Conservation (phyloP, 768 basidiomycete species). For the Boletus eberwhitei region DNA sequence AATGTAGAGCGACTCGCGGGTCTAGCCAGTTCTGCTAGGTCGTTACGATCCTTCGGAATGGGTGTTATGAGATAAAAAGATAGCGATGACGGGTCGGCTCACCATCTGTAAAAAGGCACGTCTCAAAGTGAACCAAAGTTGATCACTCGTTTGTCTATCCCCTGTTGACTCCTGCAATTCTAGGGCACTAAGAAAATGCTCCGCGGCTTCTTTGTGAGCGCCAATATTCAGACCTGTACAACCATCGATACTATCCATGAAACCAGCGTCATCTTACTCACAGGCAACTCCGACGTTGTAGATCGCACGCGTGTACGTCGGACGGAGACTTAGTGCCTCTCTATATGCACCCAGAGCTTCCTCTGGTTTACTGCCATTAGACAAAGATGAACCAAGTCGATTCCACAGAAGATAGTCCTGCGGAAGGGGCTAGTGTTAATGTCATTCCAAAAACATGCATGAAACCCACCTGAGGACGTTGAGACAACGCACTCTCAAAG, state of each 20-base stretch:
- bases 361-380: constrained; percentile 92
- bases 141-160: constrained; percentile 70
- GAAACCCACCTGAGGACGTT: constrained; percentile 61
- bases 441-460: background rate
- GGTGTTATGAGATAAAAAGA: background rate
- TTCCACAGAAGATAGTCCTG: constrained; percentile 97
- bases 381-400: constrained; percentile 87
- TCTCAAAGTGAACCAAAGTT: constrained; percentile 87
- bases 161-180: constrained; percentile 68
- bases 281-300: constrained; percentile 99
- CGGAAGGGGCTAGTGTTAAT: background rate
- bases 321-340: constrained; percentile 84
- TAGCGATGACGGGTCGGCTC: background rate
- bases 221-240: constrained; percentile 88
- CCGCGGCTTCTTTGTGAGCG: constrained; percentile 91
- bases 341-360: constrained; percentile 89
- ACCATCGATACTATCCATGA: constrained; percentile 3
- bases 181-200: constrained; percentile 88
- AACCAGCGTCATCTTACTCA: constrained; percentile 39
- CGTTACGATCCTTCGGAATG: constrained; percentile 60
- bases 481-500: constrained; percentile 82
- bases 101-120: constrained; percentile 83
- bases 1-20: constrained; percentile 59
- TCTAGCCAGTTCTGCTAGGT: constrained; percentile 76
- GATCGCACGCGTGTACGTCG: constrained; percentile 95